These are phyloP conservation scores for Alternaria triticina DNA, from an alignment of 2,329 filamentous ascomycete species.

Conservation along the genomic window DNA sequence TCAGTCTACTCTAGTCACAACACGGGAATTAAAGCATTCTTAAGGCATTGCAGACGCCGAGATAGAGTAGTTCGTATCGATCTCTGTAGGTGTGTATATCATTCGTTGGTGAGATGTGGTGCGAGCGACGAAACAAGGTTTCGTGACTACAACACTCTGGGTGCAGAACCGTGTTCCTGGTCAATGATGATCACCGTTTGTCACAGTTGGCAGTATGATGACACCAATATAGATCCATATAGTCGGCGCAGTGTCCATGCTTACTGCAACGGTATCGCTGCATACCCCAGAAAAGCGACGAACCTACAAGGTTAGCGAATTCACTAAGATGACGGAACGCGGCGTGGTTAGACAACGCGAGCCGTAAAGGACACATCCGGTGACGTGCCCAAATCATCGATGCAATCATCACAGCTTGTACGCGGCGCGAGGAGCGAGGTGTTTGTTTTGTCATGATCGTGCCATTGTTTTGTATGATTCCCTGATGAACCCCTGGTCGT, in stretches of 20 bases:
- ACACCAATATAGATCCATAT: not conserved
- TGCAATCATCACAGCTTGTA: not conserved
- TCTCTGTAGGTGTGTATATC: not conserved
- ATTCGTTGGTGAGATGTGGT: not conserved
- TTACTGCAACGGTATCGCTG: not conserved
- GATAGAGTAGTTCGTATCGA: not conserved
- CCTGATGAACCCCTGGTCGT: conserved; percentile 45
- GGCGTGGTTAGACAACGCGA: not conserved
- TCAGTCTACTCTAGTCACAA: not conserved
- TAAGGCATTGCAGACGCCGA: not conserved
- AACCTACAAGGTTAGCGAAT: not conserved
- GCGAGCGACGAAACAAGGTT: not conserved
- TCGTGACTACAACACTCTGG: not conserved
- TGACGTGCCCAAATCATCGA: not conserved
- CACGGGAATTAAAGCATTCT: not conserved
- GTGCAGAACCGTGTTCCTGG: not conserved
- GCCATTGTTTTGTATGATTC: conserved; percentile 46
- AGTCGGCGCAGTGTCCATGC: not conserved
- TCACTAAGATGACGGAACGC: not conserved
- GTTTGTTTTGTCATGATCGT: conserved; percentile 37
- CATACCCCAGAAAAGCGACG: not conserved
- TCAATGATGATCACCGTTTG: not conserved
- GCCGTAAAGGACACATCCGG: not conserved
- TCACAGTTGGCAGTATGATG: not conserved
- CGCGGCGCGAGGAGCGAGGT: not conserved